A percentile compares a stretch with the other conserved stretches of the same genome.
phyloP scores from a whole-genome alignment of 371 early-diverging fungal genomes.

The Mortierella sp. region DNA sequence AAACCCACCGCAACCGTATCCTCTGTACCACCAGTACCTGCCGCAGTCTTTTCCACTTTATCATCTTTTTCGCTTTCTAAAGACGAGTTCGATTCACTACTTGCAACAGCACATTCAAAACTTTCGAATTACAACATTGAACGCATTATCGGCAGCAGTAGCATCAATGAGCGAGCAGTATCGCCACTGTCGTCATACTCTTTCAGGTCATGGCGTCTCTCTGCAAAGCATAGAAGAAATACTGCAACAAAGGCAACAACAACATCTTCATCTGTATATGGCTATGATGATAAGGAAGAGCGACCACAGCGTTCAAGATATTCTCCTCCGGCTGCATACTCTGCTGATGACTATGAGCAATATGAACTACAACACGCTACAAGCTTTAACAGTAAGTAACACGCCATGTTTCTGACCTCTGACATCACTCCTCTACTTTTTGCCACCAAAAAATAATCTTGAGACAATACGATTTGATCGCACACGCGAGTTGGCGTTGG shows the following conservation, averaged over 20 bases:
- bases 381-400: slow-evolving; percentile 26
- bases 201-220: background rate
- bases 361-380: background rate
- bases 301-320: slow-evolving; percentile 16
- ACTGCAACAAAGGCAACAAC: background rate
- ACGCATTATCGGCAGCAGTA: background rate
- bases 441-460: slow-evolving; percentile 6
- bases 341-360: slow-evolving; percentile 21
- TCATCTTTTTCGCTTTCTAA: background rate
- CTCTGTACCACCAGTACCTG: slow-evolving; percentile 13
- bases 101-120: background rate
- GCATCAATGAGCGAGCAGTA: background rate
- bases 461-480: too few relatives aligned
- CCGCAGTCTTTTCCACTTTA: background rate
- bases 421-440: background rate
- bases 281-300: background rate
- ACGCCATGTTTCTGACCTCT: background rate
- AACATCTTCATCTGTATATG: background rate
- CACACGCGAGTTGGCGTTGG: too few relatives aligned
- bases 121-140: background rate
- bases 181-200: background rate
- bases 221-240: background rate
- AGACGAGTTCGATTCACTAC: background rate
- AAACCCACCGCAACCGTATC: slow-evolving; percentile 28
- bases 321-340: slow-evolving; percentile 26